Percentiles rank a stretch among this genome's conserved stretches.
Evolutionary conservation across 331 rosid species (phyloP).

Genomic region (Malus hybrid): DNA sequence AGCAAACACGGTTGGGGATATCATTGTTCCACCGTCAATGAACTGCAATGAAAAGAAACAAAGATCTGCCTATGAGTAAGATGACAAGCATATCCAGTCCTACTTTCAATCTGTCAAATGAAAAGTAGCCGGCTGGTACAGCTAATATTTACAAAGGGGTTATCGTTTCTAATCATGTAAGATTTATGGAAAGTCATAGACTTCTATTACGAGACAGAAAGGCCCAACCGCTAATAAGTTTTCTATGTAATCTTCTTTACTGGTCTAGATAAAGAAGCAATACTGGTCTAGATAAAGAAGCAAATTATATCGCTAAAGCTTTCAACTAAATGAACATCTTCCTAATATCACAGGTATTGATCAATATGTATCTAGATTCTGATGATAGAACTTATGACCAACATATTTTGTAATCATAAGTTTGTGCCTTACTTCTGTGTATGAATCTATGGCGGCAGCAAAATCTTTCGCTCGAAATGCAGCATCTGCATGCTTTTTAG

Average conservation of each 20-base stretch:
- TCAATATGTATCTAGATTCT: conserved; percentile 9
- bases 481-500: conserved; percentile 81
- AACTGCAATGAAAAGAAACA: conserved; percentile 14
- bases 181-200: not conserved
- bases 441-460: conserved; percentile 56
- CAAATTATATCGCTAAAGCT: not conserved
- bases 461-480: conserved; percentile 84
- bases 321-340: too few relatives aligned
- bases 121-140: too few relatives aligned
- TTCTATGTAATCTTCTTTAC: too few relatives aligned
- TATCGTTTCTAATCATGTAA: too few relatives aligned
- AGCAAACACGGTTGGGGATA: conserved; percentile 34
- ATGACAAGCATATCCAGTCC: not conserved
- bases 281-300: too few relatives aligned
- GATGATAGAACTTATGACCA: not conserved
- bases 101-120: not conserved
- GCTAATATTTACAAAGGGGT: too few relatives aligned
- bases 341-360: not conserved
- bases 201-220: too few relatives aligned
- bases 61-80: not conserved
- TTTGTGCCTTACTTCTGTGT: conserved; percentile 65
- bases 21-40: conserved; percentile 30
- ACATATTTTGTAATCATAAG: conserved; percentile 2
- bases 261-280: too few relatives aligned
- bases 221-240: too few relatives aligned